Base-by-base conservation (phyloP, 495 filamentous ascomycete genomes). In the Penicillium odoratum region DNA sequence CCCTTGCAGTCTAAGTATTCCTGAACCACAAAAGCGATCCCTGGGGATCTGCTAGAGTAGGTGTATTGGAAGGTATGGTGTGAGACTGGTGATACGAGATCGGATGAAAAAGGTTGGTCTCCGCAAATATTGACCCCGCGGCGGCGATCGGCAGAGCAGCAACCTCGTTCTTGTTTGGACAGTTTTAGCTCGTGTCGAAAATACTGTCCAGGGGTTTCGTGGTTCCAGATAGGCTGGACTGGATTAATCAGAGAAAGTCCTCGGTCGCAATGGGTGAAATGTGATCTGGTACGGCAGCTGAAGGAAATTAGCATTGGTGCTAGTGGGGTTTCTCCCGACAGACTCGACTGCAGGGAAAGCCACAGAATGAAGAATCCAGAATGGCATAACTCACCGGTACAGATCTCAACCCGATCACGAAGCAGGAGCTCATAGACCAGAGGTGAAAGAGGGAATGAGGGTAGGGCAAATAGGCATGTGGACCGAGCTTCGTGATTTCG, bases 401-500 rank as follows among this genome's bases (percentile, higher is more conserved):
- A 49, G 7, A 10, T 13, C 15, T 49, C 47, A 28, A 31, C 26
- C 21, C 47, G 25, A 49, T 16, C 28, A 31, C 28, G 10, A 30
- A 28, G 47, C 47, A 49, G 15, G 47, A 8, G 26, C 18, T 21
- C 31, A 43, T 7, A n/a, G 15, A n/a, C 40, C 33, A 15, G 15
- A 13, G 49, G 33, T 29, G 33, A 10, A 38, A 38, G 49, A 51
- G 28, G 30, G 18, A 31, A 50, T n/a, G 38, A 13, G 34, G 10
- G 49, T 30, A 46, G 58, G 59, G 44, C 52, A 56, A 45, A 34
- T 31, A 57, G 56, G 42, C 51, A 49, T 48, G 60, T 52, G 66
- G 66, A 56, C 66, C 38, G 38, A 40, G 38, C 66, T 69, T 61
- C 48, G 33, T 31, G n/a, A 31, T 28, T 31, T 18, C 10, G 15